Evolutionary conservation across 345 rosid genomes (phyloP).

Genomic region (Eucalyptus marginata): DNA sequence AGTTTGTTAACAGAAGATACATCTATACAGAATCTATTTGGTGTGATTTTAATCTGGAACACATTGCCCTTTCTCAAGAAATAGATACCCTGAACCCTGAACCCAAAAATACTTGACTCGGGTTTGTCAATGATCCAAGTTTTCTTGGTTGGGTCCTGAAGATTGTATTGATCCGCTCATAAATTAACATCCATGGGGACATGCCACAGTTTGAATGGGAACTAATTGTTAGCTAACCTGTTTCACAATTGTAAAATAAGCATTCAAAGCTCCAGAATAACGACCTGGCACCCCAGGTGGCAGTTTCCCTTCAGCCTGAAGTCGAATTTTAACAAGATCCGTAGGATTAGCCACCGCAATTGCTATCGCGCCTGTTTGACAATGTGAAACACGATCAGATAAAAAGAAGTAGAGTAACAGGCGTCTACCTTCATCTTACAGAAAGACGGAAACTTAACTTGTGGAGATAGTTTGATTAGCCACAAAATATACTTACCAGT

Average conservation of each 20-base stretch:
- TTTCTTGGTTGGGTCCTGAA: background rate
- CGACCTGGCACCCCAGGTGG: constrained; percentile 82
- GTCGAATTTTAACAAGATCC: constrained; percentile 91
- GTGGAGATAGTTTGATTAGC: background rate
- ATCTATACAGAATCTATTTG: background rate
- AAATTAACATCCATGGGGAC: background rate
- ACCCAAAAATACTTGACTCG: background rate
- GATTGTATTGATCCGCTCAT: background rate
- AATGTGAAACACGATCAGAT: background rate
- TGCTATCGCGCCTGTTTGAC: constrained; percentile 73
- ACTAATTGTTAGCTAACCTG: constrained; percentile 34
- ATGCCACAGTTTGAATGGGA: background rate
- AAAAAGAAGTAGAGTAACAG: background rate
- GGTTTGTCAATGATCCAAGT: background rate
- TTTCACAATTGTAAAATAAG: constrained; percentile 62
- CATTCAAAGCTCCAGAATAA: constrained; percentile 82
- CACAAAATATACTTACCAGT: constrained; percentile 42
- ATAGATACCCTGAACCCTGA: background rate
- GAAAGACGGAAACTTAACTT: background rate
- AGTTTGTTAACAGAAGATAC: background rate
- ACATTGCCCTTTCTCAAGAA: background rate
- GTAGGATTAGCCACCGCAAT: constrained; percentile 91
- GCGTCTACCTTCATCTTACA: background rate
- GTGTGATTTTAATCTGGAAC: background rate
- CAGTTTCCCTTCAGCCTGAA: constrained; percentile 90